Conservation (phyloP, 192 early-diverging fungal species). For the Backusella macrospora region DNA sequence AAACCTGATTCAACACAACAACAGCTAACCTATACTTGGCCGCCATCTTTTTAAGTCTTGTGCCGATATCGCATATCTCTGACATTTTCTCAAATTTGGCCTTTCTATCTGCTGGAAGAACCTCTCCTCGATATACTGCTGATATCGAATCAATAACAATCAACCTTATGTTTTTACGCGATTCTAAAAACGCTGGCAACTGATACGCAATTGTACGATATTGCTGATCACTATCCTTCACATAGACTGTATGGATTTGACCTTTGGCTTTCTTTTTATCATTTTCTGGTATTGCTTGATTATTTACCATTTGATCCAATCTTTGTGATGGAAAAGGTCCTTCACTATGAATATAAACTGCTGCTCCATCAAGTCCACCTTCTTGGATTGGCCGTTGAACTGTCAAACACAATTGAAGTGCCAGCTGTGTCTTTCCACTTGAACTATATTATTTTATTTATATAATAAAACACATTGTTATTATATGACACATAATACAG, state of each 20-base stretch:
- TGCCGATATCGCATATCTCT: slow-evolving; percentile 62
- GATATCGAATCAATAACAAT: slow-evolving; percentile 89
- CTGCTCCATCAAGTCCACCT: slow-evolving; percentile 51
- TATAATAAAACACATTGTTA: background rate
- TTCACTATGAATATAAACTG: slow-evolving; percentile 74
- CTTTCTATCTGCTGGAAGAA: slow-evolving; percentile 26
- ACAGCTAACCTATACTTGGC: slow-evolving; percentile 65
- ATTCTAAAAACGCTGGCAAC: slow-evolving; percentile 62
- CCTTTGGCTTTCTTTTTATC: slow-evolving; percentile 1
- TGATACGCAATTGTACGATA: slow-evolving; percentile 75
- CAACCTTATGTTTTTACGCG: slow-evolving; percentile 56
- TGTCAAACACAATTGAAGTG: slow-evolving; percentile 77
- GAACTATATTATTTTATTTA: slow-evolving; percentile 46
- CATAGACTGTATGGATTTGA: slow-evolving; percentile 65
- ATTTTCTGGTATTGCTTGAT: background rate
- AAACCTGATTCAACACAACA: slow-evolving; percentile 85
- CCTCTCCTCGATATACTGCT: slow-evolving; percentile 68
- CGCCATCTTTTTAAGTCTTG: slow-evolving; percentile 63
- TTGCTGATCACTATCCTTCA: slow-evolving; percentile 72
- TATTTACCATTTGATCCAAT: slow-evolving; percentile 52
- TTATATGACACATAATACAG: too few relatives aligned
- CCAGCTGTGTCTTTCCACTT: slow-evolving; percentile 86
- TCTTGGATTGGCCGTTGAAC: slow-evolving; percentile 69
- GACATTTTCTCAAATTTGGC: slow-evolving; percentile 44
- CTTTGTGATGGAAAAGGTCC: slow-evolving; percentile 68